Evolutionary conservation across 164 flowering plant species (phyloP), one percentile per base, ranked within the genome.

Genomic region (Stephania yunnanensis): DNA sequence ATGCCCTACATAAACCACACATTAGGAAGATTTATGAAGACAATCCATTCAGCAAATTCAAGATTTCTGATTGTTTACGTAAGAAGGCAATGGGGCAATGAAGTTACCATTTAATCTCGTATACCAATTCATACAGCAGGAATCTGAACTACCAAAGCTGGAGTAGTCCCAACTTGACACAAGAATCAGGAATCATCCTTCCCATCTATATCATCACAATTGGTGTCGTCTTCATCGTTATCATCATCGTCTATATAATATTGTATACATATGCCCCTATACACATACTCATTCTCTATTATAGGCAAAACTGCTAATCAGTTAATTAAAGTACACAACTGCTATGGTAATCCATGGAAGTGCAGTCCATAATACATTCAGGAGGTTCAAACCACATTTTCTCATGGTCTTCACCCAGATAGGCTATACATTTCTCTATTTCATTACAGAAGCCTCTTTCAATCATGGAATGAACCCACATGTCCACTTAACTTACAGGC

Each of bases 401-500:
- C 84, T 89, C 52, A 91, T 90, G 93, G 77, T 85, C 64, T 22
- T 90, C 36, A 55, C 86, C 66, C 98, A 94, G 77, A 30, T 86
- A n/a, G 92, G 91, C 75, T 94, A 85, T 46, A 82, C 94, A 6
- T 84, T 92, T 42, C 80, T 89, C 13, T 90, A 90, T 78, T 87
- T 91, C 82, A 86, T 92, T 46, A 84, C 94, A 3, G 89, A 92
- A 71, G 97, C 98, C 71, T 88, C 95, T 29, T 92, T 94, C 87
- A 86, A 88, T 46, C 92, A 83, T 86, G 95, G 98, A 63, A 86
- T 94, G 97, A 89, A 89, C 77, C 92, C 95, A 75, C 87, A 88
- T 75, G 93, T 92, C 71, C 86, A 88, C 74, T 72, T 90, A 25
- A 91, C 95, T 71, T 92, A 90, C 73, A 78, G 97, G 8, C 88